A percentile compares a stretch with the other conserved stretches of the same genome.
phyloP scores from a whole-genome alignment of 1,284 basidiomycete genomes.

The Cystobasidium pallidum region DNA sequence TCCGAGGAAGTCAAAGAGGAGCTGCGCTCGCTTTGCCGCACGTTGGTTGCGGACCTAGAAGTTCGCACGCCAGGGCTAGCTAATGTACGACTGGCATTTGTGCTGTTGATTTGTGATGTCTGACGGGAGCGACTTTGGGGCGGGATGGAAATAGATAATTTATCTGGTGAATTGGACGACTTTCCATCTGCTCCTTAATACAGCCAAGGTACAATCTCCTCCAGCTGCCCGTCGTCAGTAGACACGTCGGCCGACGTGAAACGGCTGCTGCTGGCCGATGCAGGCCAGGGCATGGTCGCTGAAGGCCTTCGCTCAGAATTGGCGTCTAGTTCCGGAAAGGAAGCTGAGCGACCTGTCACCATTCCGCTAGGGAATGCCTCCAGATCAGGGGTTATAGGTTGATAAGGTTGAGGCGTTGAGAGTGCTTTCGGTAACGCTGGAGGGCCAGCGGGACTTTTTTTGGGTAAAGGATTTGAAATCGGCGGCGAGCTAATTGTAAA shows the following conservation, averaged over 20 bases:
- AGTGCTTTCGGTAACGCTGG: constrained; percentile 2
- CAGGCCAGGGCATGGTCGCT: constrained; percentile 15
- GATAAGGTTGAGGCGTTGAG: background rate
- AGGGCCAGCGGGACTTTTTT: background rate
- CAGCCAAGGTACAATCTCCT: constrained; percentile 46
- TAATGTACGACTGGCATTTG: background rate
- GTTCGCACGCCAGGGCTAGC: constrained; percentile 7
- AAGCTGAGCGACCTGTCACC: constrained; percentile 30
- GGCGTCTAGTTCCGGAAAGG: constrained; percentile 34
- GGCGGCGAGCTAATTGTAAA: constrained; percentile 37
- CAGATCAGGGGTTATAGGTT: background rate
- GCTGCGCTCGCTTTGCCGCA: constrained; percentile 3
- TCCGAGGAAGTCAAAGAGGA: background rate
- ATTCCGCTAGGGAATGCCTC: constrained; percentile 23
- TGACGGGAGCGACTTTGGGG: background rate
- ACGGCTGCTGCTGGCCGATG: constrained; percentile 10
- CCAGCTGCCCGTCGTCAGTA: constrained; percentile 41
- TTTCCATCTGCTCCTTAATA: constrained; percentile 40
- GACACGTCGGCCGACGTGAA: background rate
- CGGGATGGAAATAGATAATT: constrained; percentile 1
- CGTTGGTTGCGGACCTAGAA: constrained; percentile 19
- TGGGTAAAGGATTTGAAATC: background rate
- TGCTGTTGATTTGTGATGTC: background rate
- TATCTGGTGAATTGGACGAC: constrained; percentile 5
- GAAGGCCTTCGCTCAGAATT: background rate